Base-by-base conservation (phyloP, 257 asterid species). In the Nicotiana tomentosiformis region DNA sequence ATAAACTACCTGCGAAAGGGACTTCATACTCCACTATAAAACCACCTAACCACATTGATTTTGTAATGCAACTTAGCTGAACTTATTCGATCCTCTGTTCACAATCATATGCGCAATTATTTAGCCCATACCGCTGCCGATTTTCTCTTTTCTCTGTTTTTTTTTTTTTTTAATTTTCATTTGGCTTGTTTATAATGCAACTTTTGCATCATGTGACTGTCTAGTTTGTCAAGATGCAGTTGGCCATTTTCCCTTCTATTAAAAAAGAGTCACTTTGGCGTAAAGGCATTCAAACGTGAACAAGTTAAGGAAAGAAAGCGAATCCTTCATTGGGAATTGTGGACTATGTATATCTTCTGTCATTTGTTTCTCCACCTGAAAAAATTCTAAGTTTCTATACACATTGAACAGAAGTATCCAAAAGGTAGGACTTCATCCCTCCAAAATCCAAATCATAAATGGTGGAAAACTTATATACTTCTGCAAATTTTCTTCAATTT, bases 241-340 rank as follows among this genome's bases (percentile, higher is more conserved):
- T 78, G 66, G 8, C 55, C 1, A 32, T 18, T 20, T 66, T 66
- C 51, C 26, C 17, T 23, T 49, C 20, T 20, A 33, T 15, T 15
- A 23, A 49, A n/a, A 5, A 70, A 1, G 60, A 20, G 53, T 58
- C 15, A 23, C 82, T 60, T 79, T 79, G 67, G 58, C 82, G 67
- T 79, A 60, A 79, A 79, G 82, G 37, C 37, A 78, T 60, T 57
- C 82, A 33, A 57, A 57, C 15, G 11, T 74, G 62, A 74, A 26
- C 79, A 14, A 49, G 30, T 7, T 74, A 74, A 72, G 79, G 4
- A 72, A 72, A 74, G 23, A 49, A 49, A 74, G 14, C 14, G 23
- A 74, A 23, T 74, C n/a, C 43, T 14, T 49, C 4, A 20, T 29
- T 72, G 7, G 61, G 62, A 74, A 33, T 14, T 1, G 62, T 55